A percentile compares a stretch with the other conserved stretches of the same genome.
Evolutionary conservation across 1,284 basidiomycete genomes (phyloP).

Genomic region (Exobasidium rhododendri): DNA sequence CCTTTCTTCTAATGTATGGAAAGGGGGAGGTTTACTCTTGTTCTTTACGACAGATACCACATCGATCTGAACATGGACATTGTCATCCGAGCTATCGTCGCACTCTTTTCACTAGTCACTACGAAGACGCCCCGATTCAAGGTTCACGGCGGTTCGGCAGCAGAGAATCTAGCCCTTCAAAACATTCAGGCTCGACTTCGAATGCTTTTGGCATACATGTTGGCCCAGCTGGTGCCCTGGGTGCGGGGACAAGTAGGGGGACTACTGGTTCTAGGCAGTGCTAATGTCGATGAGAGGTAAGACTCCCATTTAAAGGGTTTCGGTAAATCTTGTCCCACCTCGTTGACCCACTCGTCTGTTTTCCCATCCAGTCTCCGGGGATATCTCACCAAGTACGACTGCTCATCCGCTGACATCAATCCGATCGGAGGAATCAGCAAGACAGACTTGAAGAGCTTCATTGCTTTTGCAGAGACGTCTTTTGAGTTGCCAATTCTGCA

Average conservation of each 20-base stretch:
- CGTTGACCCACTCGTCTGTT: no score
- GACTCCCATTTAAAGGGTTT: constrained; percentile 14
- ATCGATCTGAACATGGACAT: constrained; percentile 94
- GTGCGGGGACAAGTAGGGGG: constrained; percentile 79
- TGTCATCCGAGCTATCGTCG: constrained; percentile 76
- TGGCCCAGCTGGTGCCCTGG: constrained; percentile 94
- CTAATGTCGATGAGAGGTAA: constrained; percentile 95
- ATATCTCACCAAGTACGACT: constrained; percentile 96
- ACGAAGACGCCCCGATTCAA: constrained; percentile 77
- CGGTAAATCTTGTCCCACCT: background rate
- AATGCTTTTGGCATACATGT: constrained; percentile 96
- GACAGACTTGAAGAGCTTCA: constrained; percentile 93
- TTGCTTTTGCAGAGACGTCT: constrained; percentile 72
- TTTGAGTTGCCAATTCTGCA: constrained; percentile 82
- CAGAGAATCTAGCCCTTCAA: constrained; percentile 93
- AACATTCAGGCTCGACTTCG: constrained; percentile 93
- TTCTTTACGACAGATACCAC: constrained; percentile 61
- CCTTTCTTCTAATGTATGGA: constrained; percentile 13
- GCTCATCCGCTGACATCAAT: constrained; percentile 78
- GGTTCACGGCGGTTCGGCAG: constrained; percentile 77
- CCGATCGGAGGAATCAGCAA: constrained; percentile 98
- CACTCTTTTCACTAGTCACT: constrained; percentile 80
- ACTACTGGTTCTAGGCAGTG: constrained; percentile 87
- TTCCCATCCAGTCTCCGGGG: constrained; percentile 72
- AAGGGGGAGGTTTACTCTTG: background rate